Base-by-base conservation (phyloP, 164 flowering plant genomes). In the Chimonanthus salicifolius region DNA sequence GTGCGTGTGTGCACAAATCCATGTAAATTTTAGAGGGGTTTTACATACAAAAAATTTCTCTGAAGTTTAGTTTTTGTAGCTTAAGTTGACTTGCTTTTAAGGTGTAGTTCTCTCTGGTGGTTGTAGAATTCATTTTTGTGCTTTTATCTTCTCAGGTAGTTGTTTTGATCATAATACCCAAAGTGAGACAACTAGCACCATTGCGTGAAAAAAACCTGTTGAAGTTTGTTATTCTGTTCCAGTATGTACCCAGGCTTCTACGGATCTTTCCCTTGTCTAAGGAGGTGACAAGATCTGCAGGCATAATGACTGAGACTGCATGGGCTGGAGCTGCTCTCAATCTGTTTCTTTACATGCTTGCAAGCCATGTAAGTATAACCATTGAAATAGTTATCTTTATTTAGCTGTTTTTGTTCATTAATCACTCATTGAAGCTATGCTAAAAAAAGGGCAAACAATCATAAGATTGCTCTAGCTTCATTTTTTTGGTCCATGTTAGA, bases 291-390 rank as follows among this genome's bases (percentile, higher is more conserved):
- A 86, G 92, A 82, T 84, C 92, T 49, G 84, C 98, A 46, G 98
- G 98, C 75, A 87, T 90, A 64, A 84, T 94, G 49, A 90, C 99
- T 48, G 92, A 91, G 81, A 91, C 97, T 45, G 95, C 98, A 69
- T 94, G 99, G 99, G 97, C 92, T 66, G 96, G 98, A 70, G 99
- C 99, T 78, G 95, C 89, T 50, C 87, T 89, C 68, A 94, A 94
- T 84, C 94, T 94, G 68, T 84, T 94, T 58, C 97, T 94, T 65
- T 94, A 91, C 85, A 94, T 94, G 99, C 95, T 94, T 68, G 98
- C 97, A n/a, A 92, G 99, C 74, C 99, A 94, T 88, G 99, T 94
- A 84, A 87, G 97, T 88, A 63, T 44, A 47, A 21, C 67, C 9
- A 6, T 66, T 54, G 6, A 47, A 58, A 11, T 49, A 8, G 44